A percentile compares a stretch with the other conserved stretches of the same genome.
phyloP scores from a whole-genome alignment of 768 basidiomycete genomes.

The Panus rudis region DNA sequence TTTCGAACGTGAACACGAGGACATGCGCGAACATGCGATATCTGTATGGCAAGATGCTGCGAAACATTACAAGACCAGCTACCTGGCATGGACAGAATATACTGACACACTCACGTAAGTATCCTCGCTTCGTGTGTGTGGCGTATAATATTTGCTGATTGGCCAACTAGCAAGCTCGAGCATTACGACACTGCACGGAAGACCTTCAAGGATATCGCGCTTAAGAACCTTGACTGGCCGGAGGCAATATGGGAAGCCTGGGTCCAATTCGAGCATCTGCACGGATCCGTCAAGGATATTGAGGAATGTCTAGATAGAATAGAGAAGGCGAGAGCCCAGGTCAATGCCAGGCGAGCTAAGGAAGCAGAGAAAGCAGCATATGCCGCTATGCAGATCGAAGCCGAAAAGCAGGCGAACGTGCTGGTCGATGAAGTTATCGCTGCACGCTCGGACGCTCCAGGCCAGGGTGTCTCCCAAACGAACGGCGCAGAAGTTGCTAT shows the following conservation, averaged over 20 bases:
- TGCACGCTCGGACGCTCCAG: too few species aligned
- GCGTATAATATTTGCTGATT: slow-evolving; percentile 1
- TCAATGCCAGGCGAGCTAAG: slow-evolving; percentile 57
- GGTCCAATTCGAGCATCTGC: slow-evolving; percentile 78
- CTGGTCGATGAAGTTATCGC: slow-evolving; percentile 24
- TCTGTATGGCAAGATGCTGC: slow-evolving; percentile 59
- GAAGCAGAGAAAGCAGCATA: slow-evolving; percentile 57
- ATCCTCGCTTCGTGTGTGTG: not conserved
- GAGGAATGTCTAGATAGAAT: slow-evolving; percentile 57
- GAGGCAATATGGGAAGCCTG: slow-evolving; percentile 92
- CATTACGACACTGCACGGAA: slow-evolving; percentile 52
- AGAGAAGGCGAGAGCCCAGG: slow-evolving; percentile 54
- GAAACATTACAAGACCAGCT: slow-evolving; percentile 63
- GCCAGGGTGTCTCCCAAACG: too few species aligned
- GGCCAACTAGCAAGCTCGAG: slow-evolving; percentile 42
- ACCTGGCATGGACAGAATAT: slow-evolving; percentile 69
- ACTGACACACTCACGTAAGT: slow-evolving; percentile 69
- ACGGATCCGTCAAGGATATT: slow-evolving; percentile 66
- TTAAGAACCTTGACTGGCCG: slow-evolving; percentile 86
- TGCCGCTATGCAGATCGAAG: slow-evolving; percentile 39
- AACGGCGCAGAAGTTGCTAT: slow-evolving; percentile 25
- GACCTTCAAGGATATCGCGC: slow-evolving; percentile 57
- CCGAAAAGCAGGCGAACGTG: slow-evolving; percentile 33
- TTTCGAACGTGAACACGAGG: slow-evolving; percentile 28
- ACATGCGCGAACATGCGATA: slow-evolving; percentile 47